Percentiles rank a stretch among this genome's conserved stretches.
Conservation (phyloP, 2,329 filamentous ascomycete genomes). For the Fusarium domesticum region DNA sequence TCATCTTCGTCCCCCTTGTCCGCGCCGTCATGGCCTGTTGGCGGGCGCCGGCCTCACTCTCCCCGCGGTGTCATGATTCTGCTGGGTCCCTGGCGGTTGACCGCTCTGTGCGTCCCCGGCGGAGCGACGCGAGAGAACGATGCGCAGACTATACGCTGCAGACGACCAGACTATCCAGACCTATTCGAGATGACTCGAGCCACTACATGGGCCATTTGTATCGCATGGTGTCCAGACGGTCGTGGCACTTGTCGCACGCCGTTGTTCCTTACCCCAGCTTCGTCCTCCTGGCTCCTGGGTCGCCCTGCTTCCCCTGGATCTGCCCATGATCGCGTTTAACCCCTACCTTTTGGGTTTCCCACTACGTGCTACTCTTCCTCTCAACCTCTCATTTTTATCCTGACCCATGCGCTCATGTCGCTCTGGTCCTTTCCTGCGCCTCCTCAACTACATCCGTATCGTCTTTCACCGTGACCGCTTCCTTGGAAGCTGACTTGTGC, state of each 20-base stretch:
- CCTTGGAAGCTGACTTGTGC: conserved; percentile 18
- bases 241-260: conserved; percentile 17
- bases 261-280: conserved; percentile 19
- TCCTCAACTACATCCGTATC: conserved; percentile 7
- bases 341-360: neutral
- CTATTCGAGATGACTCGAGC: conserved; percentile 4
- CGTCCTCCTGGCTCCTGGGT: neutral
- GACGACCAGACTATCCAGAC: neutral
- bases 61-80: conserved; percentile 13
- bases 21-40: neutral
- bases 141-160: neutral
- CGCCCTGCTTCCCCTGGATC: conserved; percentile 20
- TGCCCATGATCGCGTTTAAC: conserved; percentile 21
- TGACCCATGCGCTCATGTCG: conserved; percentile 21
- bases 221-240: conserved; percentile 1
- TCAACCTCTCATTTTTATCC: conserved; percentile 14
- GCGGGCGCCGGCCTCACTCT: neutral
- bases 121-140: neutral
- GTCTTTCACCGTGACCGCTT: conserved; percentile 21
- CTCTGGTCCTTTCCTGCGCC: conserved; percentile 14
- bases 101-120: conserved; percentile 14
- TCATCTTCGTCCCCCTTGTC: neutral
- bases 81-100: conserved; percentile 4
- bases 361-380: neutral
- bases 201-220: neutral